Conservation (phyloP, 768 basidiomycete genomes). For the Gymnopilus junonius region DNA sequence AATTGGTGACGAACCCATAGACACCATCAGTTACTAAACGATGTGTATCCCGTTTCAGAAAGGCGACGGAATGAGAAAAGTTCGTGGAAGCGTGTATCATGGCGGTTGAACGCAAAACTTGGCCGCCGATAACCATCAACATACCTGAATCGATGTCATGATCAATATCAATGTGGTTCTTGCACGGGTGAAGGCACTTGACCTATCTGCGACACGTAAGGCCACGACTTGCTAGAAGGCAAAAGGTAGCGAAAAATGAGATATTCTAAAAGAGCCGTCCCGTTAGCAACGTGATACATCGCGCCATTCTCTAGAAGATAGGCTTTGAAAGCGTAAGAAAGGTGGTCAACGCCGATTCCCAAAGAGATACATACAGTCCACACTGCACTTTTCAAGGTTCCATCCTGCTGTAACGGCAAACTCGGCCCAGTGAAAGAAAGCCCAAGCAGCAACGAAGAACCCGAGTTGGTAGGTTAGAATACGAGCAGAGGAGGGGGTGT, state of each 20-base stretch:
- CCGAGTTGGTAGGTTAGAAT: constrained; percentile 81
- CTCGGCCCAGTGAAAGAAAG: constrained; percentile 91
- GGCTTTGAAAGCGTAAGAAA: constrained; percentile 50
- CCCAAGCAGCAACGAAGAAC: constrained; percentile 83
- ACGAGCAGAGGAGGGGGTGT: constrained; percentile 49
- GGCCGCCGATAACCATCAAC: constrained; percentile 66
- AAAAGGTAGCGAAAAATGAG: constrained; percentile 68
- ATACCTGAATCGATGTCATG: constrained; percentile 53
- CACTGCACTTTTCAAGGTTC: constrained; percentile 90
- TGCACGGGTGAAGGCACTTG: constrained; percentile 21
- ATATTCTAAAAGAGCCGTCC: constrained; percentile 80
- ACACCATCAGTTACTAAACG: constrained; percentile 86
- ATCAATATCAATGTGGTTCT: neutral
- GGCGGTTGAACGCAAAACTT: constrained; percentile 82
- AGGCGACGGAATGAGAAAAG: constrained; percentile 90
- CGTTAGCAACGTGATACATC: constrained; percentile 85
- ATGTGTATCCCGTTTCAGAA: constrained; percentile 74
- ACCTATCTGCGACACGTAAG: constrained; percentile 68
- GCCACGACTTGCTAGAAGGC: constrained; percentile 62
- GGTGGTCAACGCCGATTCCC: neutral
- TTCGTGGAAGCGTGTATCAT: constrained; percentile 96
- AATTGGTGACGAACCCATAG: constrained; percentile 64
- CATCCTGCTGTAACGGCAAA: constrained; percentile 96
- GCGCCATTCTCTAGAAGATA: constrained; percentile 91
- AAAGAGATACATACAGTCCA: constrained; percentile 77